Conservation (phyloP, 768 basidiomycete species). For the Rhodotorula taiwanensis region DNA sequence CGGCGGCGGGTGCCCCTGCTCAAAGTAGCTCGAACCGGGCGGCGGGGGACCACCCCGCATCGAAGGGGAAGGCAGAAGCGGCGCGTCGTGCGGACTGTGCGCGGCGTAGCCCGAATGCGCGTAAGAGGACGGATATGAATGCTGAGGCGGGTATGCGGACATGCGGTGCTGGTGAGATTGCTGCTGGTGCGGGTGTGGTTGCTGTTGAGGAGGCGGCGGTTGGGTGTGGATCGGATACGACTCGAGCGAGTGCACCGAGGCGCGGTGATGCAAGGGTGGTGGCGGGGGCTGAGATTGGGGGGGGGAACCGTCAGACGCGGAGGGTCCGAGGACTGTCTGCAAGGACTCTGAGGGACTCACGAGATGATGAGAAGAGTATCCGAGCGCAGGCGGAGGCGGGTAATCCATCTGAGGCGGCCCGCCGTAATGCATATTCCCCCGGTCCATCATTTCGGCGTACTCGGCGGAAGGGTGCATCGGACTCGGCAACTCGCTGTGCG, state of each 20-base stretch:
- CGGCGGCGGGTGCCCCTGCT: neutral
- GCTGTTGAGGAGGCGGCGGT: constrained; percentile 11
- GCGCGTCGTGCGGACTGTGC: neutral
- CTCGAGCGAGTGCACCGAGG: neutral
- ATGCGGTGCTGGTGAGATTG: neutral
- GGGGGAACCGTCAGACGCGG: too few relatives aligned
- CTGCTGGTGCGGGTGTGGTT: constrained; percentile 5
- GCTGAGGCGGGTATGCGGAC: constrained; percentile 5
- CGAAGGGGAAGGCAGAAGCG: neutral
- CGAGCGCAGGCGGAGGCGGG: constrained; percentile 24
- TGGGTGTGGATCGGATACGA: constrained; percentile 9
- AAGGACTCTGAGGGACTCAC: neutral
- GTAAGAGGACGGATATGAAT: constrained; percentile 10
- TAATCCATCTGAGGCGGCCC: neutral
- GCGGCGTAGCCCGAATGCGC: constrained; percentile 5
- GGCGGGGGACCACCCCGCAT: neutral
- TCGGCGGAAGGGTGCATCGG: constrained; percentile 21
- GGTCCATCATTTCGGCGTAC: constrained; percentile 29
- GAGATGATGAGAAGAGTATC: constrained; percentile 16
- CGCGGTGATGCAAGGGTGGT: constrained; percentile 20
- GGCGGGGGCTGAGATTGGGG: constrained; percentile 17
- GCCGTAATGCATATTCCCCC: constrained; percentile 10
- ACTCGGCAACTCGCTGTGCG: constrained; percentile 2
- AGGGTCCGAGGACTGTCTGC: too few relatives aligned
- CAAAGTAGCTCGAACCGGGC: too few relatives aligned